Base-by-base conservation (phyloP, 768 basidiomycete species). In the Ramaria rubella region DNA sequence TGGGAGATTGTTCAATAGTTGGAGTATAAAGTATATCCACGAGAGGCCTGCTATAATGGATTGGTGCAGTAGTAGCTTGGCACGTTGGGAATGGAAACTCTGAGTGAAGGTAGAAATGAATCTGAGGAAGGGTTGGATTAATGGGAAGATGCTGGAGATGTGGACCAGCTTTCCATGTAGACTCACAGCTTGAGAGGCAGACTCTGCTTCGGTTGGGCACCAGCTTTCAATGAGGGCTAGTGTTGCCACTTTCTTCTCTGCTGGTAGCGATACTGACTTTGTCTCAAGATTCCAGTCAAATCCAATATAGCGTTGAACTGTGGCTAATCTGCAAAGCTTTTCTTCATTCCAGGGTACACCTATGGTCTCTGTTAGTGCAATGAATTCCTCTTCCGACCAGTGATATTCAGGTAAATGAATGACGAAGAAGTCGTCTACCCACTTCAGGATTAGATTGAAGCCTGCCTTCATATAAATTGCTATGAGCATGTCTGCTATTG, bases 391-490 rank as follows among this genome's bases (percentile, higher is more conserved):
- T n/a, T n/a, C n/a, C n/a, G n/a, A n/a, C n/a, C n/a, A n/a, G n/a
- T 56, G 31, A 27, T 67, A 57, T 29, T 54, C 27, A 1, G 68
- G 68, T 0, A 62, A 52, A 0, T 62, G 60, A 14, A 72, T 59
- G 5, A 67, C 65, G 4, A 72, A 49, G 52, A 74, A 73, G 46
- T 75, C 67, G 63, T 75, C 71, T 0, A 74, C 72, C 73, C 73
- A 75, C 54, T 74, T 75, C 19, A 44, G 14, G 12, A 70, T 57
- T 1, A 54, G 59, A 1, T 57, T 30, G 34, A 68, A 61, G 5
- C 68, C 69, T 3, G 30, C 31, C 7, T 52, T 43, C 12, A 33
- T n/a, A n/a, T n/a, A n/a, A n/a, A n/a, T n/a, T n/a, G n/a, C 68
- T 0, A 68, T 61, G 0, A 72, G 51, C 62, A 68, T 66, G 58